Evolutionary conservation across 139 green algal genomes (phyloP), one percentile per base, ranked within the genome.

Genomic region (Asterochloris erici): DNA sequence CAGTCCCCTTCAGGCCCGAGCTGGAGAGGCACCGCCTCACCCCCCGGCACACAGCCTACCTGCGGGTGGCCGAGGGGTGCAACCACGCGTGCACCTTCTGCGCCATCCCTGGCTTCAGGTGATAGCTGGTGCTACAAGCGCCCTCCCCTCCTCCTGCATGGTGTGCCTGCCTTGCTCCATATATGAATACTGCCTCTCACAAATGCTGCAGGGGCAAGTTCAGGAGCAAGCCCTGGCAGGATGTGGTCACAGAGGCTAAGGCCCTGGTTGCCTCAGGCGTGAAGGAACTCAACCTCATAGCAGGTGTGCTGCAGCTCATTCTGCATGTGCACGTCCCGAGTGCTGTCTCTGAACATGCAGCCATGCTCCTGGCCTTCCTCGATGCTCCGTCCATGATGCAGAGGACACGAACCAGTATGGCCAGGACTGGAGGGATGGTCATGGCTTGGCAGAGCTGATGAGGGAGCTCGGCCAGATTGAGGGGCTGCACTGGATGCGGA

Each of bases 11-110:
- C 87, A 84, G 94, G 0, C 81, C 87, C 19, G 95, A 98, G 84
- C 38, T 70, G 68, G 86, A 94, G 68, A 87, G 95, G 14, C 73
- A 90, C 77, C 89, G 95, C 14, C 86, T 98, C 15, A 97, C 92
- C 10, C 92, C 94, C 0, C 63, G 54, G 10, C 95, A 98, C 89
- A 93, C 88, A 17, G 94, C 94, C 12, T 98, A 98, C 85, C 88
- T 98, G 78, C 89, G 94, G 6, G 93, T 98, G 63, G 94, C 94
- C 9, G 95, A 98, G 86, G 95, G 95, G 15, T 98, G 95, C 90
- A 92, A 94, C 89, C 95, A 98, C 83, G 90, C 90, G 12, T 98
- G 95, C 91, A 96, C 90, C 68, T 98, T 98, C 87, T 98, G 95
- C 79, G 38, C 38, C 38, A 98, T 98, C 76, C 95, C 95, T 9